Base-by-base conservation (phyloP, 1,284 basidiomycete genomes). In the Boletus austroedulis region DNA sequence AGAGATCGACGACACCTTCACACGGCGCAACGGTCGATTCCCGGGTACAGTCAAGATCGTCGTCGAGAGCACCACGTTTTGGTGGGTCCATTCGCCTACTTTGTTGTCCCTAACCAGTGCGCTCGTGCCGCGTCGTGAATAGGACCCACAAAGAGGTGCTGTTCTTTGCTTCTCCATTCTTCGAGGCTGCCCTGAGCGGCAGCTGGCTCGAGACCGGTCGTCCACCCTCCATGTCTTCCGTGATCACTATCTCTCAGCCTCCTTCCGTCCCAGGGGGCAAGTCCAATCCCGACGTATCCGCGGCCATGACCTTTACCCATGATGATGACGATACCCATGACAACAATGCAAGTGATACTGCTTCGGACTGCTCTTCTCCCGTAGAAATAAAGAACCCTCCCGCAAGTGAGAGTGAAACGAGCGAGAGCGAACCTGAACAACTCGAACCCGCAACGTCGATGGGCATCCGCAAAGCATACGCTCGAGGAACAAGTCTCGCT, bases 81-180 rank as follows among this genome's bases (percentile, higher is more conserved):
- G 90, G 90, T 90, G 66, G 63, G 85, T 58, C 24, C 34, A 5
- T 7, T 21, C 19, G 9, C 26, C 24, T 14, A 8, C 24, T 26
- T 45, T n/a, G 40, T 19, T 14, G 36, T 36, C 15, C 28, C 29
- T 19, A 24, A 19, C 26, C 26, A n/a, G 31, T 23, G n/a, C 34
- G 31, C 36, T n/a, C n/a, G n/a, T n/a, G n/a, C n/a, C 19, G 32
- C 56, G 32, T 50, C 58, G 31, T 19, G 10, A 36, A 60, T 65
- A 92, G 89, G 89, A 86, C 88, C 0, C 91, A 94, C 73, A 90
- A 90, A 68, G 90, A 94, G 67, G 83, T 94, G 43, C 77, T 94
- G 6, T 87, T 87, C 69, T 93, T 92, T 67, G 87, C 90, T 1
- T 91, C 89, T 6, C 89, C 91, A 0, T 94, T 94, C 78, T 94